Evolutionary conservation across 2,329 filamentous ascomycete species (phyloP).

Genomic region (Ophiostoma tasmaniense): DNA sequence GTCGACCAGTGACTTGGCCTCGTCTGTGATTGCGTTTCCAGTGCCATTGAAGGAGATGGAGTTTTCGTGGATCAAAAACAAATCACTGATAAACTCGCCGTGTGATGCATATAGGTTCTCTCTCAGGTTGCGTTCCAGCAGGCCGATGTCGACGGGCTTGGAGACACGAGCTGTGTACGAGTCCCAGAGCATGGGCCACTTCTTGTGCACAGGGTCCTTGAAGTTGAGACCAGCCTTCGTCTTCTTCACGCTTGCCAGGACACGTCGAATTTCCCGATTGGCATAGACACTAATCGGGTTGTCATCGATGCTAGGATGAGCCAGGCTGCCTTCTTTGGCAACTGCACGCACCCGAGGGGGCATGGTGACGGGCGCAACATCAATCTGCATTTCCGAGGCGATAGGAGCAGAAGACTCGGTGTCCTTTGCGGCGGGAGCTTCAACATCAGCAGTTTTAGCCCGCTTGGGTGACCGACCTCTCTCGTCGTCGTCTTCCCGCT

Average conservation of each 20-base stretch:
- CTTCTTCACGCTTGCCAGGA: constrained; percentile 72
- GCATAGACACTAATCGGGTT: constrained; percentile 50
- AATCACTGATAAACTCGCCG: constrained; percentile 65
- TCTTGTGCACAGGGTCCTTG: constrained; percentile 63
- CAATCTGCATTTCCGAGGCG: constrained; percentile 22
- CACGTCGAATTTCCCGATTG: constrained; percentile 53
- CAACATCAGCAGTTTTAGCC: constrained; percentile 51
- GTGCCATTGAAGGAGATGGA: constrained; percentile 74
- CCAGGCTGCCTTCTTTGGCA: constrained; percentile 33
- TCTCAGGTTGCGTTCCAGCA: constrained; percentile 74
- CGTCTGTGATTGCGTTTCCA: constrained; percentile 60
- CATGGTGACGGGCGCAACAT: constrained; percentile 21
- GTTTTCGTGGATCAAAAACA: constrained; percentile 73
- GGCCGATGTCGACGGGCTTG: constrained; percentile 74
- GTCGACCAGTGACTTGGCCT: constrained; percentile 48
- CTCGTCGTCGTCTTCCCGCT: constrained; percentile 64
- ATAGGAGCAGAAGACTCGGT: neutral
- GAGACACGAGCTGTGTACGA: constrained; percentile 62
- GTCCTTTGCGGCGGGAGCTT: constrained; percentile 16
- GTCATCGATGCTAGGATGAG: constrained; percentile 36
- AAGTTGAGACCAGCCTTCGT: constrained; percentile 73
- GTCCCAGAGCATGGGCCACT: constrained; percentile 67
- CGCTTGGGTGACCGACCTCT: constrained; percentile 69
- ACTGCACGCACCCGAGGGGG: constrained; percentile 25
- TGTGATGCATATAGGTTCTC: constrained; percentile 58